Evolutionary conservation across 331 rosid species (phyloP).

Genomic region (Malus hybrid): DNA sequence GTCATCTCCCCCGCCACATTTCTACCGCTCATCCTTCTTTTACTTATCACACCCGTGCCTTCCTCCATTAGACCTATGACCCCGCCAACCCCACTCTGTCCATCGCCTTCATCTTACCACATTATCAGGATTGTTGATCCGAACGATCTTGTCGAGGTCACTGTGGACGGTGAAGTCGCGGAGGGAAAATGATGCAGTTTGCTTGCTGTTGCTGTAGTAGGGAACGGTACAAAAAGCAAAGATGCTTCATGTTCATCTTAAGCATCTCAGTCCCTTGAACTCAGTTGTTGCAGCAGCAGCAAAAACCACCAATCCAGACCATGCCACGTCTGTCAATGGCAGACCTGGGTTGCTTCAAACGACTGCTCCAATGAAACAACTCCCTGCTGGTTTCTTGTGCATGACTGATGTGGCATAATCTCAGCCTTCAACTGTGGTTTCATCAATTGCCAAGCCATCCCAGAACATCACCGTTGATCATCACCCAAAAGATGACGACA

Average conservation of each 20-base stretch:
- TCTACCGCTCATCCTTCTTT: too few relatives aligned
- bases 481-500: not conserved
- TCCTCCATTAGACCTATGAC: too few relatives aligned
- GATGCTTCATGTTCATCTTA: slow-evolving; percentile 1
- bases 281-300: not conserved
- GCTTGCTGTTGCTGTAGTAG: too few relatives aligned
- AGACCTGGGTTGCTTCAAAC: not conserved
- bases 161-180: too few relatives aligned
- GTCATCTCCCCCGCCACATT: slow-evolving; percentile 26
- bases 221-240: not conserved
- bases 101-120: too few relatives aligned
- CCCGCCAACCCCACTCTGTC: too few relatives aligned
- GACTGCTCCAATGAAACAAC: not conserved
- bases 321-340: not conserved
- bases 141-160: too few relatives aligned
- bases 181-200: too few relatives aligned
- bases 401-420: not conserved
- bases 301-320: not conserved
- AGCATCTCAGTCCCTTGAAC: not conserved
- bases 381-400: not conserved
- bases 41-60: too few relatives aligned
- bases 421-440: not conserved
- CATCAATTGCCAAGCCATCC: slow-evolving; percentile 4
- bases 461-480: not conserved
- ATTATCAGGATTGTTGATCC: too few relatives aligned